Conservation (phyloP, 1,284 basidiomycete species). For the Schizopora paradoxa region DNA sequence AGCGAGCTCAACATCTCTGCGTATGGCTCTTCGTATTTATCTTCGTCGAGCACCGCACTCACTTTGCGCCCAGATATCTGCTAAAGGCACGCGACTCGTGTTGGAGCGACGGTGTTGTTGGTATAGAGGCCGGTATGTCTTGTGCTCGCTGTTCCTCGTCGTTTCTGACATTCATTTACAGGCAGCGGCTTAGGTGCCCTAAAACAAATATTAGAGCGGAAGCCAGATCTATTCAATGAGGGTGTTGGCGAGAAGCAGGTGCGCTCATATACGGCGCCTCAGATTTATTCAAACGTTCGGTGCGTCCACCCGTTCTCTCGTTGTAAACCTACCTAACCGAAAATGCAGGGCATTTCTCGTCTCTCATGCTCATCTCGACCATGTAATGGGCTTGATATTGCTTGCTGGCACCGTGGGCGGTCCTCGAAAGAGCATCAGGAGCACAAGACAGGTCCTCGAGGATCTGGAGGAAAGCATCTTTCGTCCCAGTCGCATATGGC, state of each 20-base stretch:
- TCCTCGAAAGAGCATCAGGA: conserved; percentile 59
- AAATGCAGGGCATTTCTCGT: conserved; percentile 60
- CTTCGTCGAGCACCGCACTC: conserved; percentile 2
- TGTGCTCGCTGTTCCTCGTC: background rate
- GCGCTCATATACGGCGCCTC: too few species aligned
- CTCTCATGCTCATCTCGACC: conserved; percentile 80
- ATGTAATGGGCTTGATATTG: conserved; percentile 69
- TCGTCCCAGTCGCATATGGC: conserved; percentile 71
- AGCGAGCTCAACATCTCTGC: conserved; percentile 71
- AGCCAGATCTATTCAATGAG: conserved; percentile 51
- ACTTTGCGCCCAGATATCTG: conserved; percentile 49
- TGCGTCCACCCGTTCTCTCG: conserved; percentile 26
- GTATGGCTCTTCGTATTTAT: conserved; percentile 35
- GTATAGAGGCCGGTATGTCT: conserved; percentile 64
- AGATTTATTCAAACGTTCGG: conserved; percentile 58
- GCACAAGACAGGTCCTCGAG: conserved; percentile 53
- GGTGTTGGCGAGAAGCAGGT: conserved; percentile 20
- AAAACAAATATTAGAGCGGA: conserved; percentile 42
- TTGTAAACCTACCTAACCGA: background rate
- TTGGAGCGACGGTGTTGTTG: conserved; percentile 68
- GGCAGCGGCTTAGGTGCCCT: conserved; percentile 71
- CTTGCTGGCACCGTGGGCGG: conserved; percentile 69
- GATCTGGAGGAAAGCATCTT: conserved; percentile 74
- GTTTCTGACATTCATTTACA: conserved; percentile 22
- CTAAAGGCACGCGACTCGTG: conserved; percentile 50